phyloP scores from a whole-genome alignment of 2,329 filamentous ascomycete genomes.

The Apiospora aurea region DNA sequence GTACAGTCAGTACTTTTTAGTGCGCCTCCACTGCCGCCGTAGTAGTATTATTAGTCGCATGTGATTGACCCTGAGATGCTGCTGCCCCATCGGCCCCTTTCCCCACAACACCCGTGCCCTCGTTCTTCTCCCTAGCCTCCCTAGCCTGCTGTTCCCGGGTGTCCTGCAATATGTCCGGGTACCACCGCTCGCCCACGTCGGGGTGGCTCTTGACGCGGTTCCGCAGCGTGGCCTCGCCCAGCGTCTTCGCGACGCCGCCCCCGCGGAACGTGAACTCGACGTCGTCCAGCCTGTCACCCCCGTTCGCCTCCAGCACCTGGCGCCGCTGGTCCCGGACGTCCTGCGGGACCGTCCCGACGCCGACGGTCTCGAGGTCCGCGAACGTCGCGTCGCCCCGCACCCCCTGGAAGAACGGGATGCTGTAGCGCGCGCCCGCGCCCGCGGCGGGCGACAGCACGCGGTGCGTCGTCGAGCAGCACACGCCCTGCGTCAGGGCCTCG shows the following conservation, averaged over 20 bases:
- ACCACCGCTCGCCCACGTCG: constrained; percentile 85
- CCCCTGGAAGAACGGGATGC: constrained; percentile 88
- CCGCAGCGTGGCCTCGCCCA: constrained; percentile 84
- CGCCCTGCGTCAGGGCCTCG: constrained; percentile 83
- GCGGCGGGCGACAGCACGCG: constrained; percentile 77
- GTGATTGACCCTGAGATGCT: constrained; percentile 12
- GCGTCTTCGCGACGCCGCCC: constrained; percentile 68
- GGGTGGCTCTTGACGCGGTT: constrained; percentile 88
- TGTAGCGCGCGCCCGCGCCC: constrained; percentile 76
- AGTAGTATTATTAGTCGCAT: constrained; percentile 7
- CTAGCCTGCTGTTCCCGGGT: constrained; percentile 65
- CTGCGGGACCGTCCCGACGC: constrained; percentile 66
- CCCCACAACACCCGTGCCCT: constrained; percentile 26
- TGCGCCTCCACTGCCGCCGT: constrained; percentile 22
- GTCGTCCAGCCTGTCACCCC: constrained; percentile 69
- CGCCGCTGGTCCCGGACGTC: constrained; percentile 68
- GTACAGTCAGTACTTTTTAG: not conserved
- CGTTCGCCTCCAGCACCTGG: constrained; percentile 62
- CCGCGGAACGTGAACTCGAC: constrained; percentile 87
- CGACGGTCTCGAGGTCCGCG: constrained; percentile 72
- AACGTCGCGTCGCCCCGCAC: constrained; percentile 81
- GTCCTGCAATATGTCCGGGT: constrained; percentile 66
- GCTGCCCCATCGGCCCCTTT: constrained; percentile 3
- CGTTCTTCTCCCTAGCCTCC: constrained; percentile 41
- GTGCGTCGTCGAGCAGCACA: constrained; percentile 84